A percentile compares a stretch with the other conserved stretches of the same genome.
Conservation (phyloP, 306 rosid genomes). For the Heteromeles arbutifolia region DNA sequence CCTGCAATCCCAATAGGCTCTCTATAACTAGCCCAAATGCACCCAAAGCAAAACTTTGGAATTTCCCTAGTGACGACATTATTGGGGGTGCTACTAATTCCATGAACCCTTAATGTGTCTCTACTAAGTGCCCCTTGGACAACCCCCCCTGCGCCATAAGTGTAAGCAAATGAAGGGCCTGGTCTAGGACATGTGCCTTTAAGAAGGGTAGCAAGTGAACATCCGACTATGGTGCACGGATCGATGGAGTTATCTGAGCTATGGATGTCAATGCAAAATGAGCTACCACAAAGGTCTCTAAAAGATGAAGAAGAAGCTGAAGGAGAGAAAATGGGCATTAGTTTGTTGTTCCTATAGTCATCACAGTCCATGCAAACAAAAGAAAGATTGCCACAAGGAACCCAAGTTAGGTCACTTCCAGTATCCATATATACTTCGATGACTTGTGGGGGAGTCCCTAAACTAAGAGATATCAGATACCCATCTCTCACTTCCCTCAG, state of each 20-base stretch:
- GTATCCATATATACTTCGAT: slow-evolving; percentile 50
- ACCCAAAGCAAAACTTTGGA: slow-evolving; percentile 45
- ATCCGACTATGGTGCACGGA: slow-evolving; percentile 43
- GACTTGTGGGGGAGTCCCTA: slow-evolving; percentile 51
- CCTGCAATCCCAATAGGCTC: slow-evolving; percentile 58
- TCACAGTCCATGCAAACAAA: slow-evolving; percentile 45
- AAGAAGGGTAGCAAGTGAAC: slow-evolving; percentile 32
- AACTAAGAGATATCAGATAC: slow-evolving; percentile 30
- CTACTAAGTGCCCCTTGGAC: slow-evolving; percentile 31
- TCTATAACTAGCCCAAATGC: slow-evolving; percentile 35
- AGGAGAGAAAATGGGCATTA: slow-evolving; percentile 31
- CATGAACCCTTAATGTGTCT: slow-evolving; percentile 36
- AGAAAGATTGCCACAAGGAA: slow-evolving; percentile 47
- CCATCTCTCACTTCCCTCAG: slow-evolving; percentile 49
- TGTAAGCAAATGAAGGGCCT: slow-evolving; percentile 49
- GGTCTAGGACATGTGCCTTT: slow-evolving; percentile 39
- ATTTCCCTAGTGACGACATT: slow-evolving; percentile 12
- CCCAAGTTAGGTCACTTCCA: slow-evolving; percentile 60
- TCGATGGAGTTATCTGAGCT: slow-evolving; percentile 42
- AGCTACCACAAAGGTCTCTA: slow-evolving; percentile 39
- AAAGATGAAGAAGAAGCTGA: slow-evolving; percentile 33
- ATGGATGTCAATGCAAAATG: slow-evolving; percentile 38
- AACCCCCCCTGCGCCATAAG: slow-evolving; percentile 42
- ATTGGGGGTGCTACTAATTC: slow-evolving; percentile 6
- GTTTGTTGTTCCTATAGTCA: slow-evolving; percentile 18